Conservation (phyloP, 1,284 basidiomycete genomes). For the Apiotrichum akiyoshidainum region DNA sequence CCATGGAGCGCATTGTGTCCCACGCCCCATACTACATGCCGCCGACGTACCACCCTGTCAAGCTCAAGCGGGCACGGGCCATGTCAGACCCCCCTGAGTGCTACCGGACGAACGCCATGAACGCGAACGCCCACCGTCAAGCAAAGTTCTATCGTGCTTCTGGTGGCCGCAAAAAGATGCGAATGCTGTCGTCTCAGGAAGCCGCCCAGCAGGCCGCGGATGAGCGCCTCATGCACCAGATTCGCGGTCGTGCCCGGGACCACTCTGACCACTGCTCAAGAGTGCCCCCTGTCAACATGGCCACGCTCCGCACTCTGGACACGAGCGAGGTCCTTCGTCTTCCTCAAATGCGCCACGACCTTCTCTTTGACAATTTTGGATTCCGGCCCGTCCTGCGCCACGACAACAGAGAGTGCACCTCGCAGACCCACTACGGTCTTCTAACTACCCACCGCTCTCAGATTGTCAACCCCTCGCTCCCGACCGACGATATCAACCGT, state of each 20-base stretch:
- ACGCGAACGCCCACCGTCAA: slow-evolving; percentile 10
- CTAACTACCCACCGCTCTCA: slow-evolving; percentile 25
- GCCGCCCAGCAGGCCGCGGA: slow-evolving; percentile 19
- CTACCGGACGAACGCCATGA: slow-evolving; percentile 12
- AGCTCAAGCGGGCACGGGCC: slow-evolving; percentile 20
- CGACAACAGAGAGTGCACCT: not conserved
- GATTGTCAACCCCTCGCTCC: slow-evolving; percentile 27
- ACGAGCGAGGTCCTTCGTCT: slow-evolving; percentile 80
- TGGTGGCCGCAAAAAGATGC: slow-evolving; percentile 19
- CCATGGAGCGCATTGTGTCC: slow-evolving; percentile 21
- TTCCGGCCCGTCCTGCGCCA: slow-evolving; percentile 50
- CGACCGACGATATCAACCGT: slow-evolving; percentile 62
- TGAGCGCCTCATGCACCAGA: slow-evolving; percentile 23
- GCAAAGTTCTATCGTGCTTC: slow-evolving; percentile 18
- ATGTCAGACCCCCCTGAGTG: slow-evolving; percentile 22
- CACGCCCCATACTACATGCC: slow-evolving; percentile 9
- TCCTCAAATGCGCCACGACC: slow-evolving; percentile 85
- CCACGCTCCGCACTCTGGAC: slow-evolving; percentile 79
- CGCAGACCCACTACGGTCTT: slow-evolving; percentile 26
- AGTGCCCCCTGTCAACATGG: slow-evolving; percentile 72
- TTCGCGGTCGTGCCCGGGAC: slow-evolving; percentile 23
- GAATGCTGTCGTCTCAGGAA: slow-evolving; percentile 19
- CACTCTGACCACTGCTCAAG: slow-evolving; percentile 29
- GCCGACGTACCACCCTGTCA: slow-evolving; percentile 3
- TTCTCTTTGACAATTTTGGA: slow-evolving; percentile 67